Conservation (phyloP, 257 asterid species). For the Solanum chilense region DNA sequence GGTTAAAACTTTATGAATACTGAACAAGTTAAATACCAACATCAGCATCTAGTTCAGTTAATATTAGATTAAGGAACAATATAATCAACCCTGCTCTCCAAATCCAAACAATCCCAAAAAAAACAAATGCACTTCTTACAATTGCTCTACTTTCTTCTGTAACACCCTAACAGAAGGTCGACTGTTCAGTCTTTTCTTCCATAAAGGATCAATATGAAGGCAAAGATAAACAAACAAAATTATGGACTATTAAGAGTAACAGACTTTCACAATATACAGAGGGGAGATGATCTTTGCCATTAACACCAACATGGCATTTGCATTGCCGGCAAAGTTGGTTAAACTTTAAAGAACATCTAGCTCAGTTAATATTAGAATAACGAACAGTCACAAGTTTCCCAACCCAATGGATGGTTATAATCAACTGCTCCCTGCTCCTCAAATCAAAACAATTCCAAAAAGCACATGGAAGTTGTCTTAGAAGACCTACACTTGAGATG, state of each 20-base stretch:
- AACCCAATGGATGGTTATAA: not conserved
- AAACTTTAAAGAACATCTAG: not conserved
- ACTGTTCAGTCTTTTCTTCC: not conserved
- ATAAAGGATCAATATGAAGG: not conserved
- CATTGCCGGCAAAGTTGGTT: constrained; percentile 39
- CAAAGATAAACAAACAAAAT: not conserved
- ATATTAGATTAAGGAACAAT: not conserved
- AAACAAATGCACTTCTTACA: not conserved
- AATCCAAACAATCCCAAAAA: not conserved
- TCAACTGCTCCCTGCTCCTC: not conserved
- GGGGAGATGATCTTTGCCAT: not conserved
- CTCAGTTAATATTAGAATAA: not conserved
- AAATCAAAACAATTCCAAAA: not conserved
- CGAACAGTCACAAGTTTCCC: not conserved
- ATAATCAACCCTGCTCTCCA: not conserved
- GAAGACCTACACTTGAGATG: not conserved
- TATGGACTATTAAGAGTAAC: not conserved
- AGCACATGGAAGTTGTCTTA: not conserved
- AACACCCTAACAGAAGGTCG: not conserved
- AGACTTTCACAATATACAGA: not conserved
- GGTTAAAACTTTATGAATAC: not conserved
- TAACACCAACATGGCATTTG: constrained; percentile 46
- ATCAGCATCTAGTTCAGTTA: not conserved
- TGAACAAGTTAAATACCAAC: not conserved
- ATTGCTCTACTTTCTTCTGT: not conserved